phyloP scores from a whole-genome alignment of 2,329 filamentous ascomycete species.

The Pyrenochaeta sp. region DNA sequence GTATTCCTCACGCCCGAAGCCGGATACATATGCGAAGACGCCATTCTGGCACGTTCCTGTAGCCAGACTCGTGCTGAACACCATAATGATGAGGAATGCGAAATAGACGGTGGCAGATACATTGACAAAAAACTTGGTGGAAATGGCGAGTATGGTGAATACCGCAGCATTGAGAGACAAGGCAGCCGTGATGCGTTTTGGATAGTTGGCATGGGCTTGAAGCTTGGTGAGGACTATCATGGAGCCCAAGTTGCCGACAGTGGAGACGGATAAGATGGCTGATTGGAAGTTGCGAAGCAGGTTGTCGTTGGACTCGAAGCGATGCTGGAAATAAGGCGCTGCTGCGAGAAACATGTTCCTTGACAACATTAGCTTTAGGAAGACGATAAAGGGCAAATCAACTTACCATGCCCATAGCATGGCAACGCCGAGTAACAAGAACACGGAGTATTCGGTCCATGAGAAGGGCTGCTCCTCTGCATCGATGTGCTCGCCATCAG shows the following conservation, averaged over 20 bases:
- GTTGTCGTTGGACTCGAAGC: slow-evolving; percentile 75
- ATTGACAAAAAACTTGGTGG: slow-evolving; percentile 73
- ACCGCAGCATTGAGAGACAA: slow-evolving; percentile 78
- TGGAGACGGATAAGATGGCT: slow-evolving; percentile 85
- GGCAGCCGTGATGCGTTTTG: slow-evolving; percentile 80
- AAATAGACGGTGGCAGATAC: slow-evolving; percentile 74
- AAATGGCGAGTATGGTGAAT: slow-evolving; percentile 80
- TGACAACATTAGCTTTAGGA: too few species aligned
- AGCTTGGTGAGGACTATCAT: slow-evolving; percentile 81
- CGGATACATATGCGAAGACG: slow-evolving; percentile 86
- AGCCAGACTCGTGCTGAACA: slow-evolving; percentile 78
- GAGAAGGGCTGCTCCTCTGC: slow-evolving; percentile 66
- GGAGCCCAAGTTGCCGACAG: slow-evolving; percentile 77
- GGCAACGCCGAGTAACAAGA: slow-evolving; percentile 82
- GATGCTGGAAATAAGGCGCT: slow-evolving; percentile 87
- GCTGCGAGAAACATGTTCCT: slow-evolving; percentile 99
- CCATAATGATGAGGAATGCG: slow-evolving; percentile 80
- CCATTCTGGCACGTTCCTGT: slow-evolving; percentile 92
- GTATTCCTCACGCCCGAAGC: slow-evolving; percentile 86
- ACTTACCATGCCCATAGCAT: slow-evolving; percentile 97
- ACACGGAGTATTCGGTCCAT: slow-evolving; percentile 85
- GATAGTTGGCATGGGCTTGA: slow-evolving; percentile 85
- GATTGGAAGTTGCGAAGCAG: slow-evolving; percentile 87
- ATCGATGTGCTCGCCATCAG: slow-evolving; percentile 44
- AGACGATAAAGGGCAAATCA: too few species aligned